phyloP scores from a whole-genome alignment of 352 stramenopile genomes.

The Globisporangium cylindrosporum region DNA sequence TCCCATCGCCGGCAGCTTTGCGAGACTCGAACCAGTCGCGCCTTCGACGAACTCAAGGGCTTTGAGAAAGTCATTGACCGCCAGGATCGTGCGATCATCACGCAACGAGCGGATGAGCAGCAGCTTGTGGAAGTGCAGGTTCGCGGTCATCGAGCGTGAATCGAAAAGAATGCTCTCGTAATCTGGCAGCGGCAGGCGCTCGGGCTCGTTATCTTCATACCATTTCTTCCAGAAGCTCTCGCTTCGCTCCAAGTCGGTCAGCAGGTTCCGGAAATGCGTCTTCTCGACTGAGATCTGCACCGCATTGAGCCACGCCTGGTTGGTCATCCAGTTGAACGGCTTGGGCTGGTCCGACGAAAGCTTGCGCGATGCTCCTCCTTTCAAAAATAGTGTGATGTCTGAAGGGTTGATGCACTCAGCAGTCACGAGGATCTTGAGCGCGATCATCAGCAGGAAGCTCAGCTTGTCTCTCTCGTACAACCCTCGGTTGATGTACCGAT shows the following conservation, averaged over 20 bases:
- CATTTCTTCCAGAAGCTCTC: constrained; percentile 70
- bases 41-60: constrained; percentile 61
- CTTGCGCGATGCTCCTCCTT: constrained; percentile 64
- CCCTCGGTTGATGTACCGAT: constrained; percentile 72
- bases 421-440: constrained; percentile 75
- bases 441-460: constrained; percentile 69
- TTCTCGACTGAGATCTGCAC: constrained; percentile 71
- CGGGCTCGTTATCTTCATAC: constrained; percentile 81
- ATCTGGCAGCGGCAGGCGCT: constrained; percentile 55
- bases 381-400: constrained; percentile 73
- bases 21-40: constrained; percentile 23
- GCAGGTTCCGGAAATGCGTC: constrained; percentile 55
- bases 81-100: constrained; percentile 75
- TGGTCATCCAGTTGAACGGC: constrained; percentile 69
- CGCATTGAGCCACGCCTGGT: constrained; percentile 61
- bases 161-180: constrained; percentile 72
- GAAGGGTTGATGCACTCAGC: constrained; percentile 45
- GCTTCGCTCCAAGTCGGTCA: constrained; percentile 64
- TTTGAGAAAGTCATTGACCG: constrained; percentile 61
- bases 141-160: constrained; percentile 53
- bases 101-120: constrained; percentile 63
- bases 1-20: constrained; percentile 56
- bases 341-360: constrained; percentile 65
- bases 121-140: constrained; percentile 67
- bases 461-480: constrained; percentile 74